Evolutionary conservation across 2,329 filamentous ascomycete species (phyloP), one percentile per base, ranked within the genome.

Genomic region (Emmonsia crescens): DNA sequence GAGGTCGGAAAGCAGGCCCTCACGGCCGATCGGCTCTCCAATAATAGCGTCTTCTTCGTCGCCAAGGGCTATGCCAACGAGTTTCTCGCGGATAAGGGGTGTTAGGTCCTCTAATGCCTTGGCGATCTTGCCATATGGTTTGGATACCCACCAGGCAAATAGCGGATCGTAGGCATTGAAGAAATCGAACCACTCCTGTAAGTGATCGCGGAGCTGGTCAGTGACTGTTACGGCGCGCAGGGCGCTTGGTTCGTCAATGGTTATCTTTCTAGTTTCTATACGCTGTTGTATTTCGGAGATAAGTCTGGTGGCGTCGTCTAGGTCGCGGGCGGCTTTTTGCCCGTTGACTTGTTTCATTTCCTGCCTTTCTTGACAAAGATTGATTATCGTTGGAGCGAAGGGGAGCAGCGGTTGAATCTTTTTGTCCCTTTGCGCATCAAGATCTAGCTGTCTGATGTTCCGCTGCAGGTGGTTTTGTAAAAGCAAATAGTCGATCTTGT

Each of bases 61-160:
- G 1, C 71, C 73, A 0, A 72, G 72, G 0, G 73, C 68, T 59
- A 82, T 74, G 2, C 80, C 81, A 0, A 79, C 77, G 0, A 83
- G 69, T 1, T 73, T 69, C 36, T 71, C 70, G 46, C 75, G 70
- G n/a, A 83, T 73, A 2, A 74, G 65, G 0, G 70, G 65, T 1
- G 76, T 66, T 40, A 79, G 70, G 0, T 68, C 67, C 10, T 71
- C 65, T 3, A 83, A 67, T 0, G 72, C 70, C 1, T 64, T 63
- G 29, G 78, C 69, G 2, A 81, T 71, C 1, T 72, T 67, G 2
- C 70, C 66, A 65, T 79, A 82, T 0, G 82, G 80, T 5, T 73
- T 68, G 0, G 73, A 69, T 0, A 79, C 76, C 83, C 83, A 85
- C 80, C 81, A 85, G 49, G 81, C 78, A 60, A 84, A 84, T 16